Evolutionary conservation across 331 rosid genomes (phyloP).

Genomic region (Malus hybrid): DNA sequence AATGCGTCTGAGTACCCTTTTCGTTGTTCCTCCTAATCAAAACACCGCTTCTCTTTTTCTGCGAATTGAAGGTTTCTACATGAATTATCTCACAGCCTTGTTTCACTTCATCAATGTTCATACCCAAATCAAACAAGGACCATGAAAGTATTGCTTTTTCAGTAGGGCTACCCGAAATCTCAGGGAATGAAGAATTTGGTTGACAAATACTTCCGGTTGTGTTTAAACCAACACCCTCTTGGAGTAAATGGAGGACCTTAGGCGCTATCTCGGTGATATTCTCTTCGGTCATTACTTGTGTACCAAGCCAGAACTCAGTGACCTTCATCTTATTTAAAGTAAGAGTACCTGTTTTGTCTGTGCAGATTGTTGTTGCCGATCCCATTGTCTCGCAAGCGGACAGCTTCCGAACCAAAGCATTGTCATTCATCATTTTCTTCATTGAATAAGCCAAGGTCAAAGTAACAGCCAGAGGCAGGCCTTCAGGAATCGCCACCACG

Average conservation of each 20-base stretch:
- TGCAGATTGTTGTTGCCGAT: conserved; percentile 36
- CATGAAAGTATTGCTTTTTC: conserved; percentile 40
- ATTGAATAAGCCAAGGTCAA: neutral
- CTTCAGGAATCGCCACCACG: conserved; percentile 41
- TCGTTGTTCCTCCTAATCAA: conserved; percentile 3
- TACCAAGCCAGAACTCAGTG: conserved; percentile 29
- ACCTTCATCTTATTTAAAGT: conserved; percentile 39
- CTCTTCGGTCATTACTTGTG: neutral
- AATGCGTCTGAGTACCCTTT: conserved; percentile 13
- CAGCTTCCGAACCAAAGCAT: neutral
- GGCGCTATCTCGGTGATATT: neutral
- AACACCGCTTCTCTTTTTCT: conserved; percentile 37
- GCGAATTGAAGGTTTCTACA: conserved; percentile 30
- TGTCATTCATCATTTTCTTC: neutral
- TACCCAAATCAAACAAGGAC: conserved; percentile 16
- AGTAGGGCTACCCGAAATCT: conserved; percentile 33
- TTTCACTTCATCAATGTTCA: conserved; percentile 28
- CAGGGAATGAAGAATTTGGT: conserved; percentile 6
- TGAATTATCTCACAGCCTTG: conserved; percentile 8
- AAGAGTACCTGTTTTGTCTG: conserved; percentile 42
- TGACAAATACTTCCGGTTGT: conserved; percentile 24
- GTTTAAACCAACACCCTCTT: conserved; percentile 24
- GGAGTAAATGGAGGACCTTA: conserved; percentile 5
- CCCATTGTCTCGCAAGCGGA: conserved; percentile 47
- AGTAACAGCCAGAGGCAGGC: neutral